phyloP scores from a whole-genome alignment of 176 grass and related monocot species.

The Themeda triandra region DNA sequence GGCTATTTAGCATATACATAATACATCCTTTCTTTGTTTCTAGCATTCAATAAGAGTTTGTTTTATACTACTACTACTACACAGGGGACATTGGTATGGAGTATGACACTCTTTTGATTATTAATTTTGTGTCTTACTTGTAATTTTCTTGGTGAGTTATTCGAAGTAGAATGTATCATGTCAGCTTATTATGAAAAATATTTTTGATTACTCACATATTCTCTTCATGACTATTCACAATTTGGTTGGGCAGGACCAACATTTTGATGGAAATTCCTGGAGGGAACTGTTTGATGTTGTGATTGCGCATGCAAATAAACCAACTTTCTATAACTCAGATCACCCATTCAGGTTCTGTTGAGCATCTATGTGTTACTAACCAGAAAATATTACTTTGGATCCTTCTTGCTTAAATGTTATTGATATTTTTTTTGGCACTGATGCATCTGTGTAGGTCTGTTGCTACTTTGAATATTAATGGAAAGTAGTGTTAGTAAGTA shows the following conservation, averaged over 20 bases:
- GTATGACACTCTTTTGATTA: neutral
- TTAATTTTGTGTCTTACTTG: neutral
- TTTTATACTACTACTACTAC: neutral
- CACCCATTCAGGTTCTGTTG: slow-evolving; percentile 78
- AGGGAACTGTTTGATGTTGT: slow-evolving; percentile 97
- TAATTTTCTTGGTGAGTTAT: neutral
- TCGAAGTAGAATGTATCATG: slow-evolving; percentile 4
- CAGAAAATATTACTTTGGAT: neutral
- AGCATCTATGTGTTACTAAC: slow-evolving; percentile 12
- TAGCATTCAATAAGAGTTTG: neutral
- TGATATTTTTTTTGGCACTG: neutral
- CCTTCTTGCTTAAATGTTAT: neutral
- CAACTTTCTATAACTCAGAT: slow-evolving; percentile 91
- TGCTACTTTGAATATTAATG: neutral
- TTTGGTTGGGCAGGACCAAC: slow-evolving; percentile 52
- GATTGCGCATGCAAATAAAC: slow-evolving; percentile 96
- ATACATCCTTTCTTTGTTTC: neutral
- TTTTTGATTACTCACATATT: neutral
- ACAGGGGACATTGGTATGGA: neutral
- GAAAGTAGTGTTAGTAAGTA: slow-evolving; percentile 7
- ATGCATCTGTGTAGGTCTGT: neutral
- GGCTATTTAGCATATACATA: neutral
- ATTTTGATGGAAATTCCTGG: slow-evolving; percentile 84
- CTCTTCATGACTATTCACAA: slow-evolving; percentile 2
- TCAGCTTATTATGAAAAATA: neutral